Evolutionary conservation across 2,329 filamentous ascomycete species (phyloP), one percentile per base, ranked within the genome.

Genomic region (Blastomyces silverae): DNA sequence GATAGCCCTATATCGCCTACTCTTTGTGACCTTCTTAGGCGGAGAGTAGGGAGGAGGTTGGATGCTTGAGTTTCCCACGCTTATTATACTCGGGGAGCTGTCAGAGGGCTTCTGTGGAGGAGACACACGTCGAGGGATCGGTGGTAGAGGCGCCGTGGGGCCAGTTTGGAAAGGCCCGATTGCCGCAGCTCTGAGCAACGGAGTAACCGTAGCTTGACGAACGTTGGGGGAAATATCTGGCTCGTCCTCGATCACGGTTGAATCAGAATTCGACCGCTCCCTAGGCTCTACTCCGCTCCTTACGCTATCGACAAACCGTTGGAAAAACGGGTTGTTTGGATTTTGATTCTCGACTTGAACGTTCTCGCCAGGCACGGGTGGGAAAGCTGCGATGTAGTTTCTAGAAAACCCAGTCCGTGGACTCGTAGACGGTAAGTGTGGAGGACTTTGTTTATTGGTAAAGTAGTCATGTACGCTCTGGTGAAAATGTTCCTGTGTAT

Each of bases 1-100:
- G 3, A 88, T 79, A 1, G 85, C 84, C 63, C 80, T 80, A 70
- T 86, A 87, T 59, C 83, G 70, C 37, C 66, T 65, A 48, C 22
- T 11, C 17, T 34, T 34, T 20, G 58, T 48, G 25, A 61, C 22
- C 25, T 50, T 61, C 34, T 68, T 66, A 20, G 69, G 58, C 10
- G 68, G 66, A 13, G 84, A 84, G 66, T 87, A 86, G 0, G 85
- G 83, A 0, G 85, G 84, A 2, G 85, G 83, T 39, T 79, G 72
- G 25, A 83, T 80, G 10, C 69, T 71, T 6, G 75, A 69, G 3
- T 70, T 67, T 56, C 10, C 71, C 67, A 58, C 67, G 56, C 11
- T 67, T 55, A 57, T 67, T 55, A 57, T 66, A 65, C 22, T 69
- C 65, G 10, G 64, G 64, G 11, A 66, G 64, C 10, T 28, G 42